phyloP scores from a whole-genome alignment of 192 early-diverging fungal species.

The Coemansia sp. region DNA sequence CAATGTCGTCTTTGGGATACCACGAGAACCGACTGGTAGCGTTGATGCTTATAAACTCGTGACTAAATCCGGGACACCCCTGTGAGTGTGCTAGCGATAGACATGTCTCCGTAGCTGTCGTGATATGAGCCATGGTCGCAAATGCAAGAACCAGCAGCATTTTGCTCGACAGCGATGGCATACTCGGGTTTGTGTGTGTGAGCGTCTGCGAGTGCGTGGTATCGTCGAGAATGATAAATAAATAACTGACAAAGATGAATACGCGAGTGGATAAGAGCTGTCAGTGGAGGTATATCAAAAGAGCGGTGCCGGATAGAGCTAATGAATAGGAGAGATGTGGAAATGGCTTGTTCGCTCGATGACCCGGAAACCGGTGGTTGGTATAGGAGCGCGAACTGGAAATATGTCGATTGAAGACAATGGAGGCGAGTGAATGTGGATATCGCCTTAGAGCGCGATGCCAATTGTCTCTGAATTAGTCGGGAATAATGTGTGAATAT shows the following conservation, averaged over 20 bases:
- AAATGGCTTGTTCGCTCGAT: background rate
- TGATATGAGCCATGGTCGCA: conserved; percentile 5
- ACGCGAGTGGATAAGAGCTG: background rate
- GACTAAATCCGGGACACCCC: conserved; percentile 47
- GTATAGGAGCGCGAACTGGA: background rate
- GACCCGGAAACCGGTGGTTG: background rate
- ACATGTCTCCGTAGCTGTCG: conserved; percentile 12
- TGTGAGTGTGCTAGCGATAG: conserved; percentile 45
- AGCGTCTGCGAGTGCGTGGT: no score
- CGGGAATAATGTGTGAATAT: background rate
- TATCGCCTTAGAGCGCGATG: background rate
- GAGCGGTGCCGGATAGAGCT: background rate
- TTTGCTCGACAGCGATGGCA: conserved; percentile 11
- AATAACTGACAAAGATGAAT: no score
- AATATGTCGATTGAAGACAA: conserved; percentile 3
- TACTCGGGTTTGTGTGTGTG: background rate
- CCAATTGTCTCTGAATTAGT: conserved; percentile 1
- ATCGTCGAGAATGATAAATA: conserved; percentile 3
- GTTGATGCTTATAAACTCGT: conserved; percentile 51
- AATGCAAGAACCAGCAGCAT: conserved; percentile 13
- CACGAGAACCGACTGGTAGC: conserved; percentile 50
- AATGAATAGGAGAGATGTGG: conserved; percentile 5
- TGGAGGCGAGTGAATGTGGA: background rate
- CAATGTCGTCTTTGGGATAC: conserved; percentile 48
- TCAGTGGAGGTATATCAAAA: background rate